Conservation (phyloP, 2,329 filamentous ascomycete genomes). For the Cladosporium sphaerospermum region DNA sequence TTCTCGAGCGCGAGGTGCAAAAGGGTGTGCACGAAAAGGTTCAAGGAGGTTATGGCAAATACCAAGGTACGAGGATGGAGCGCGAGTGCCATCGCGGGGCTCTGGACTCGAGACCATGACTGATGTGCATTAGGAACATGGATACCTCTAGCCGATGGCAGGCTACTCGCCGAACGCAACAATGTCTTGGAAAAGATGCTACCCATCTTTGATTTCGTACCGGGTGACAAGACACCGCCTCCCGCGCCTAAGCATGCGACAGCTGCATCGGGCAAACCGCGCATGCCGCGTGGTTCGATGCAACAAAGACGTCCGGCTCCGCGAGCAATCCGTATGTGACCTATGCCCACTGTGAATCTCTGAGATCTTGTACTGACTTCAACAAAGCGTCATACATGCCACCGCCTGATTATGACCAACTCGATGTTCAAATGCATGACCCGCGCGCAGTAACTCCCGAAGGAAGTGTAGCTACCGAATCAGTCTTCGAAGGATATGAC, state of each 20-base stretch:
- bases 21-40: slow-evolving; percentile 97
- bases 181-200: slow-evolving; percentile 75
- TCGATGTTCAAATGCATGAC: slow-evolving; percentile 24
- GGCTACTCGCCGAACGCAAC: slow-evolving; percentile 78
- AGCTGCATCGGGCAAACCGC: slow-evolving; percentile 66
- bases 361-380: neutral
- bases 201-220: slow-evolving; percentile 82
- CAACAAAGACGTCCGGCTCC: slow-evolving; percentile 18
- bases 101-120: neutral
- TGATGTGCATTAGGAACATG: slow-evolving; percentile 65
- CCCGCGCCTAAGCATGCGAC: slow-evolving; percentile 85
- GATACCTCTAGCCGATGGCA: slow-evolving; percentile 81
- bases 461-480: slow-evolving; percentile 78
- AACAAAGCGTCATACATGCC: slow-evolving; percentile 4
- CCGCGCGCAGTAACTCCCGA: slow-evolving; percentile 69
- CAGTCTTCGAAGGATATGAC: slow-evolving; percentile 78
- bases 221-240: slow-evolving; percentile 81
- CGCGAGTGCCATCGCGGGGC: neutral
- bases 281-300: slow-evolving; percentile 53
- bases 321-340: slow-evolving; percentile 13
- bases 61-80: slow-evolving; percentile 60
- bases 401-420: slow-evolving; percentile 22
- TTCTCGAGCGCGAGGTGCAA: slow-evolving; percentile 93
- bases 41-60: slow-evolving; percentile 97
- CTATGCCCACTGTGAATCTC: neutral